Evolutionary conservation across 2,329 filamentous ascomycete species (phyloP), one percentile per base, ranked within the genome.

Genomic region (Fusarium odoratissimum): DNA sequence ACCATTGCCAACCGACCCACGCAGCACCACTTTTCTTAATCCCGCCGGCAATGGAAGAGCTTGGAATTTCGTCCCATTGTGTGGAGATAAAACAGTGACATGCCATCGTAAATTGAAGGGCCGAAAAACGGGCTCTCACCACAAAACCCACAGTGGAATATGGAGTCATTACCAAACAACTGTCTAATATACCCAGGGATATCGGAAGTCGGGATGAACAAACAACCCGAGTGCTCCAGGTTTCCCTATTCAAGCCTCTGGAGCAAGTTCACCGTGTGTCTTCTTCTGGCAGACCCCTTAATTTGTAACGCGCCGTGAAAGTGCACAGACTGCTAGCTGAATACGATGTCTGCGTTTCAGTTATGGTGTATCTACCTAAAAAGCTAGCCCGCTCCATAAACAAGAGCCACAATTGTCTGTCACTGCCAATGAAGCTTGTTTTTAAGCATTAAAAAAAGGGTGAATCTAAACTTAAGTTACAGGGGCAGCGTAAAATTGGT

Each of bases 401-500:
- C 45, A 49, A 23, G 52, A 19, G 5, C 52, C 64, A 46, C 21
- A 46, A 37, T 52, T 52, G 30, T 14, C 10, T 67, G 52, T 52
- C 62, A 60, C 52, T 67, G 17, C n/a, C 40, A 68, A 46, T 63
- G 38, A 71, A 71, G 68, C 68, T 71, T 71, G 33, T 68, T 71
- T 71, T 68, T 68, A 68, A 69, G 33, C 65, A 64, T 42, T 69
- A 54, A 63, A 64, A 48, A 45, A 48, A 37, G 30, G n/a, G 33
- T 6, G 19, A 37, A 40, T 35, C 17, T 28, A 10, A 8, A n/a
- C 28, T 0, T 52, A 31, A 30, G 25, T 3, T 52, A 31, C 54
- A 45, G 33, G 40, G 35, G 30, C 19, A 35, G 13, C 10, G 16
- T 19, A 41, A 48, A 45, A 49, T 60, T 42, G 46, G 33, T 25